Base-by-base conservation (phyloP, 2,329 filamentous ascomycete genomes). In the Dendryphion nanum region DNA sequence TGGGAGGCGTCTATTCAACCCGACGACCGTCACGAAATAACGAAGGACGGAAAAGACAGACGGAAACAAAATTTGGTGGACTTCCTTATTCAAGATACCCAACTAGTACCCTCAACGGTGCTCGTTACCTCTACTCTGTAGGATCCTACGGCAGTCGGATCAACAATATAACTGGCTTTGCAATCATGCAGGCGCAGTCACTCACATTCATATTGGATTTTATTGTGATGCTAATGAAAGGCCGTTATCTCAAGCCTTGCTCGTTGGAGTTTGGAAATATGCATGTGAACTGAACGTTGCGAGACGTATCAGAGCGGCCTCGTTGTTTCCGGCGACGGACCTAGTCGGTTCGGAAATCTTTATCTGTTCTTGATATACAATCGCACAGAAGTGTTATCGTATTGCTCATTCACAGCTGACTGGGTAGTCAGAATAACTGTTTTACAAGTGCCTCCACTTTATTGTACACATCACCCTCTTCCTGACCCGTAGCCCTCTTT, bases 401-500 rank as follows among this genome's bases (percentile, higher is more conserved):
- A n/a, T n/a, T n/a, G n/a, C n/a, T n/a, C n/a, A n/a, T n/a, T n/a
- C n/a, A n/a, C n/a, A n/a, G n/a, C n/a, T n/a, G n/a, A 26, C 29
- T 8, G 12, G 12, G 29, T 13, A 41, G 41, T 53, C 47, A 52
- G 45, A 71, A 75, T 45, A 74, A 44, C 1, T 52, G 54, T 47
- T 68, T 64, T 1, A 75, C 72, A 32, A 75, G 44, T 23, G 47
- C 47, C 56, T 65, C 60, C 2, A 75, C 71, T 42, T 55, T 61
- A 26, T 72, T 61, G 54, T 67, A 74, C 12, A 70, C 20, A 7
- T 61, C 56, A 4, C 70, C 71, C 17, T 61, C 63, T 48, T 73
- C 67, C 51, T 59, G 51, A 14, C 63, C 63, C 8, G 70, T 73
- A 15, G 70, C 71, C 37, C 65, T 62, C 57, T 71, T 67, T 4